Percentiles rank a stretch among this genome's conserved stretches.
Evolutionary conservation across 306 rosid species (phyloP).

Genomic region (Betula pendula): DNA sequence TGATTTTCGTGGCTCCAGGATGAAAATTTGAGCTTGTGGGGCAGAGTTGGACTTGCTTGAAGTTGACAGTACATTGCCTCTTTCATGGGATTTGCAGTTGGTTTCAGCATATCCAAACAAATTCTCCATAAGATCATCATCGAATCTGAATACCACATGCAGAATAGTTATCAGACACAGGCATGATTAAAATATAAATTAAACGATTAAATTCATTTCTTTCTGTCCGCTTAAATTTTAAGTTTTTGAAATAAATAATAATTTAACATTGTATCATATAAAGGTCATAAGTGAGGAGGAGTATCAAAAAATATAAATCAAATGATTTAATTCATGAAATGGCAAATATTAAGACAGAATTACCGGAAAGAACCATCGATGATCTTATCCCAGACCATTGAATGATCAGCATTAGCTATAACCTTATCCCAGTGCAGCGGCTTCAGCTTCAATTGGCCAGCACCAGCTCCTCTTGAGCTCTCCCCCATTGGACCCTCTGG

Average conservation of each 20-base stretch:
- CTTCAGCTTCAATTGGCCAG: slow-evolving; percentile 54
- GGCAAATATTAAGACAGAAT: not conserved
- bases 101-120: slow-evolving; percentile 64
- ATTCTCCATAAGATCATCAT: slow-evolving; percentile 75
- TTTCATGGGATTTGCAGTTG: slow-evolving; percentile 38
- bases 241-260: too few relatives aligned
- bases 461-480: slow-evolving; percentile 37
- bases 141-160: slow-evolving; percentile 50
- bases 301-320: too few relatives aligned
- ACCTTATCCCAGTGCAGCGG: slow-evolving; percentile 97
- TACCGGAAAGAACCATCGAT: slow-evolving; percentile 80
- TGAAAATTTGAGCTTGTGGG: slow-evolving; percentile 55
- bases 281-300: too few relatives aligned
- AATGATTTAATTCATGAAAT: not conserved
- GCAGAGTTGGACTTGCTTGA: slow-evolving; percentile 35
- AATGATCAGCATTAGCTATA: slow-evolving; percentile 68
- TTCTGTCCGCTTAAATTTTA: too few relatives aligned
- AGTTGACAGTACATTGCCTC: slow-evolving; percentile 32
- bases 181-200: too few relatives aligned
- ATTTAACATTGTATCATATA: too few relatives aligned
- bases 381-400: slow-evolving; percentile 84
- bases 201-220: too few relatives aligned
- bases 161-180: not conserved
- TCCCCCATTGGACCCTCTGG: slow-evolving; percentile 30
- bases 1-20: slow-evolving; percentile 71